phyloP scores from a whole-genome alignment of 257 asterid genomes.

The Verbascum thapsus region DNA sequence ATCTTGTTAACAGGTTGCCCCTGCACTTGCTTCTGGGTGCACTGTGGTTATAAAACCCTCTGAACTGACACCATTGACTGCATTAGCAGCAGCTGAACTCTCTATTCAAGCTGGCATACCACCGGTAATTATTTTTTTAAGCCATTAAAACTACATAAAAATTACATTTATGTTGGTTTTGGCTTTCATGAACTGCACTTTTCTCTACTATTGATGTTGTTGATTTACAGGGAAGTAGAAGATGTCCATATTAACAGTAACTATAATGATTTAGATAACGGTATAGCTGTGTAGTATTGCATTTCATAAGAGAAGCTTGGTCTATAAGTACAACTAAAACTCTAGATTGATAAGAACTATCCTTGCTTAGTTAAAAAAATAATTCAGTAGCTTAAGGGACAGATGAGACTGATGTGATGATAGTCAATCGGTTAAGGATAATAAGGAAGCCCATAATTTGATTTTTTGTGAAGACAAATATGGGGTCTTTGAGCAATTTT shows the following conservation, averaged over 20 bases:
- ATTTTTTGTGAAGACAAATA: neutral
- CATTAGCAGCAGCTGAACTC: constrained; percentile 96
- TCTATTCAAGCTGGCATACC: constrained; percentile 99
- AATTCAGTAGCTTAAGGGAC: constrained; percentile 7
- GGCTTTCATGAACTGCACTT: constrained; percentile 12
- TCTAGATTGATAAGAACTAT: constrained; percentile 10
- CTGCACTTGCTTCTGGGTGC: constrained; percentile 98
- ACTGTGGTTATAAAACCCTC: constrained; percentile 94
- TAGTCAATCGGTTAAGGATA: neutral
- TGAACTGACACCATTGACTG: constrained; percentile 93
- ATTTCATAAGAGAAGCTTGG: constrained; percentile 6
- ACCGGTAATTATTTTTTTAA: constrained; percentile 54
- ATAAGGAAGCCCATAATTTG: neutral
- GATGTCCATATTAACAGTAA: neutral
- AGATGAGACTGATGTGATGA: constrained; percentile 19
- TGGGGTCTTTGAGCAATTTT: neutral
- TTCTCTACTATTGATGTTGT: neutral
- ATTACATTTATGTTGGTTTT: constrained; percentile 1
- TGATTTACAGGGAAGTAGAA: constrained; percentile 10
- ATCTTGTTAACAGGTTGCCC: constrained; percentile 72
- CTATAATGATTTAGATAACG: constrained; percentile 15
- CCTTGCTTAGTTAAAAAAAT: constrained; percentile 7
- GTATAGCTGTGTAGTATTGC: neutral
- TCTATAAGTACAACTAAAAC: neutral
- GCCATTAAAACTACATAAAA: constrained; percentile 27